Conservation (phyloP, 129 eudicot genomes). For the Erigeron canadensis region DNA sequence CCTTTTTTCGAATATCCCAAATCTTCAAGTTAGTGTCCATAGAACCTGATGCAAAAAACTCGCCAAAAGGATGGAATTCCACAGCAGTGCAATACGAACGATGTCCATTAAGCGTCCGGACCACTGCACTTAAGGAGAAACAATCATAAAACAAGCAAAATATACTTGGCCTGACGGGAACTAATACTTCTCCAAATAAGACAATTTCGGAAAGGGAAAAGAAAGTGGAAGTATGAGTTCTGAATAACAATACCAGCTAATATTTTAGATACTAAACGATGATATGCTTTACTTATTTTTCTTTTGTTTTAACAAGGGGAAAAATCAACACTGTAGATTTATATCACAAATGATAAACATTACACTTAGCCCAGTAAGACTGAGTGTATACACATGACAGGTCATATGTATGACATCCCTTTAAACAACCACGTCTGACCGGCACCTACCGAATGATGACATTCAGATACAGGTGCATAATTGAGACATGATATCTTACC, state of each 20-base stretch:
- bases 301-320: no score
- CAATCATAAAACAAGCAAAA: constrained; percentile 15
- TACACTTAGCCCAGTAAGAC: no score
- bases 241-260: not conserved
- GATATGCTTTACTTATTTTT: not conserved
- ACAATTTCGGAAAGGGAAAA: not conserved
- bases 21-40: constrained; percentile 83
- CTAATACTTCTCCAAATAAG: not conserved
- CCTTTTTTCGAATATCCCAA: constrained; percentile 95
- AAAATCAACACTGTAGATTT: no score
- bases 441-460: not conserved
- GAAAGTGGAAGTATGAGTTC: not conserved
- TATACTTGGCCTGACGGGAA: not conserved
- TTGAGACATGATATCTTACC: not conserved
- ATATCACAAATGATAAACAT: no score
- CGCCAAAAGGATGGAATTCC: constrained; percentile 95
- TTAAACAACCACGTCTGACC: no score
- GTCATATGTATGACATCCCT: no score
- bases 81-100: constrained; percentile 75
- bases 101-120: constrained; percentile 82
- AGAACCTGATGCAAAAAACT: constrained; percentile 95
- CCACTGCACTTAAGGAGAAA: constrained; percentile 63
- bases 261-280: not conserved
- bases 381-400: no score
- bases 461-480: not conserved